Percentiles rank a stretch among this genome's conserved stretches.
These are phyloP conservation scores for Metschnikowia reukaufii DNA, from an alignment of 805 yeast species.

Conservation along the genomic window DNA sequence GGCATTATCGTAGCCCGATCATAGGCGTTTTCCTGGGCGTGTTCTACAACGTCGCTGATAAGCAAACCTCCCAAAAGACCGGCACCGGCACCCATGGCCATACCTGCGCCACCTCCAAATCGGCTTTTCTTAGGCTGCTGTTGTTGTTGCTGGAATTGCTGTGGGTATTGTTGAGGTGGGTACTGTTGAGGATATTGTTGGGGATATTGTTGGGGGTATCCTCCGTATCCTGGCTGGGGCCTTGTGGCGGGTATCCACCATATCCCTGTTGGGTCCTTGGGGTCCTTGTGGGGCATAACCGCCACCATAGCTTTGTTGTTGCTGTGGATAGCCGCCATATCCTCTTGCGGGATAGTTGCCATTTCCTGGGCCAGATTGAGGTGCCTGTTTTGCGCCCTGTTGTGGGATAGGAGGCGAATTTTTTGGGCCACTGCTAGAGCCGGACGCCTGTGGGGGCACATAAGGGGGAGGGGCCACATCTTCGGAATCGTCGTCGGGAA, in stretches of 20 bases:
- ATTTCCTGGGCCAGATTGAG: slow-evolving; percentile 8
- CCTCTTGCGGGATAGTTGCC: slow-evolving; percentile 3
- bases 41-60: slow-evolving; percentile 45
- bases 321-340: slow-evolving; percentile 10
- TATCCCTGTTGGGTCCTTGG: slow-evolving; percentile 35
- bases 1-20: slow-evolving; percentile 32
- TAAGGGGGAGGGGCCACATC: slow-evolving; percentile 47
- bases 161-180: slow-evolving; percentile 24
- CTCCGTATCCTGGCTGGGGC: slow-evolving; percentile 12
- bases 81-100: slow-evolving; percentile 48
- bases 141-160: slow-evolving; percentile 2
- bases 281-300: slow-evolving; percentile 16
- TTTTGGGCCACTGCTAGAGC: neutral
- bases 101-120: slow-evolving; percentile 39
- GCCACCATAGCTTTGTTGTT: slow-evolving; percentile 19
- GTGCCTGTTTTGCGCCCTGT: neutral
- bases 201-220: slow-evolving; percentile 15
- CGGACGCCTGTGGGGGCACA: slow-evolving; percentile 20
- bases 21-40: slow-evolving; percentile 26
- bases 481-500: slow-evolving; percentile 20
- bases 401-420: neutral
- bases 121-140: slow-evolving; percentile 29
- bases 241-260: slow-evolving; percentile 31
- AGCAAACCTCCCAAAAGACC: slow-evolving; percentile 65
- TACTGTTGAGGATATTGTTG: slow-evolving; percentile 21